Base-by-base conservation (phyloP, 192 early-diverging fungal species). In the Lunasporangiospora selenospora region DNA sequence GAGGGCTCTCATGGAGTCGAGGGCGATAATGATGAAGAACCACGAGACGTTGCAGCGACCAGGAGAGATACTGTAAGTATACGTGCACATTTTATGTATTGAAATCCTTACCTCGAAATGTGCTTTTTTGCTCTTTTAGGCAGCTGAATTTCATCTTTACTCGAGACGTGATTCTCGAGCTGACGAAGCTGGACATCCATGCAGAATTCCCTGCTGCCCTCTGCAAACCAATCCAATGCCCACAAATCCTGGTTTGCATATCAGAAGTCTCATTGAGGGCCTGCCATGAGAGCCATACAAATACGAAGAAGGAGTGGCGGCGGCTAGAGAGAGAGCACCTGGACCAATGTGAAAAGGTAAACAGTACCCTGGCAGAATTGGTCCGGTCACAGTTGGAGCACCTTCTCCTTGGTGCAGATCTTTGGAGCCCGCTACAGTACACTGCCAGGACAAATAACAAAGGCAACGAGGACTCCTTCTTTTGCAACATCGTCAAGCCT, bases 61-160 rank as follows among this genome's bases (percentile, higher is more conserved):
- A 39, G 58, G 51, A 39, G 58, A 51, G 39, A 51, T 61, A 2
- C 38, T 61, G 48, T 61, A 33, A 42, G 48, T 51, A 50, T 57
- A 8, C 21, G 18, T 37, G 31, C 21, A 57, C 42, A 40, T 1
- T 50, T 58, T 47, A 58, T 58, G 26, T 36, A 21, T 8, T 24
- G 24, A 3, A 48, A 32, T 59, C 46, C 44, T 32, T 39, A 21
- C 34, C 26, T 49, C 11, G 38, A 58, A 34, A 10, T 58, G 34
- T 58, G 31, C 44, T 26, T 47, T 47, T 15, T 58, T 58, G 55
- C 30, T 58, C 43, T 34, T 53, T 33, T 41, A 61, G 58, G 37
- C 58, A 50, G 37, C 58, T 61, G 58, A 61, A 50, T 33, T 50
- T 61, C 37, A 61, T 61, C 32, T 61, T 61, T 51, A 61, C 47